Evolutionary conservation across 768 basidiomycete species (phyloP).

Genomic region (Xerocomellus intermedius): DNA sequence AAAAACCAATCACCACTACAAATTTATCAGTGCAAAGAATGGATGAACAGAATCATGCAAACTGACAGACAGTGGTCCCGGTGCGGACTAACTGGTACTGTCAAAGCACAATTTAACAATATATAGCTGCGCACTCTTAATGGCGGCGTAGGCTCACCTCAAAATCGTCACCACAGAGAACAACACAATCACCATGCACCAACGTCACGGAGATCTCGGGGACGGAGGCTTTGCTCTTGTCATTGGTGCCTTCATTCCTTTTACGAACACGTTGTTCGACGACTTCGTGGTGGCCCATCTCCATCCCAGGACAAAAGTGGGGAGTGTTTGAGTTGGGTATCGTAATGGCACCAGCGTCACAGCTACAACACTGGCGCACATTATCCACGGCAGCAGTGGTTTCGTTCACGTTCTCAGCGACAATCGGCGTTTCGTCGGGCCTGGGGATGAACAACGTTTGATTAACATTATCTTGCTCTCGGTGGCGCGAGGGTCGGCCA

Average conservation of each 20-base stretch:
- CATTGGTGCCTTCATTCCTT: conserved; percentile 19
- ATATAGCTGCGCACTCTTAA: not conserved
- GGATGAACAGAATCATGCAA: not conserved
- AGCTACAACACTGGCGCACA: not conserved
- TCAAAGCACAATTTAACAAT: conserved; percentile 3
- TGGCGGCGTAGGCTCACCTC: conserved; percentile 34
- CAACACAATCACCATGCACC: conserved; percentile 39
- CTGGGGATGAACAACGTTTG: not conserved
- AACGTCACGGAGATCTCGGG: conserved; percentile 33
- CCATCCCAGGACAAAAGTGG: not conserved
- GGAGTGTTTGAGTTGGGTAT: not conserved
- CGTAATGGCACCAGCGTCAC: not conserved
- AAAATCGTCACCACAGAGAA: conserved; percentile 39
- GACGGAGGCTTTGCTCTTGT: conserved; percentile 15
- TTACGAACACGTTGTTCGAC: conserved; percentile 3
- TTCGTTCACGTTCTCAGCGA: conserved; percentile 1
- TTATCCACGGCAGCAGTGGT: conserved; percentile 8
- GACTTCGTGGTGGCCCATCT: not conserved
- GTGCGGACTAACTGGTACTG: conserved; percentile 30
- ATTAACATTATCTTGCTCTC: not conserved
- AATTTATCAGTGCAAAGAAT: conserved; percentile 5
- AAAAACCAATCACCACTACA: conserved; percentile 29
- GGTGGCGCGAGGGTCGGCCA: not conserved
- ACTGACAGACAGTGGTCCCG: conserved; percentile 34
- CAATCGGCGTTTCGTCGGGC: not conserved